Evolutionary conservation across 176 grass and related monocot genomes (phyloP), one percentile per base, ranked within the genome.

Genomic region (Typha latifolia): DNA sequence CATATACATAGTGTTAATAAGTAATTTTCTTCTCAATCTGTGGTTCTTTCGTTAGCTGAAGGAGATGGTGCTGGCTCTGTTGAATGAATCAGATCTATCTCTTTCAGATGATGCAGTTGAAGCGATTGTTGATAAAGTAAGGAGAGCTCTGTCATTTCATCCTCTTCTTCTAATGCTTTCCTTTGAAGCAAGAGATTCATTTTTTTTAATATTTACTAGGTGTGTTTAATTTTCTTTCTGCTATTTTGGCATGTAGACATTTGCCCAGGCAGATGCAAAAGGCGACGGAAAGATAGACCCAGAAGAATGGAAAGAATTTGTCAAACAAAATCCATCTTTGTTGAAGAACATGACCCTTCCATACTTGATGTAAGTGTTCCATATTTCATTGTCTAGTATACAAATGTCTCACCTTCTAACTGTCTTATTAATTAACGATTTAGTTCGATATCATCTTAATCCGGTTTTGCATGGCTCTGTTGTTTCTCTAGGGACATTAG

Each of bases 281-380:
- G 85, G 88, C 4, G 92, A 96, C 15, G 92, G 88, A 62, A 91
- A 62, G 64, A 96, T 96, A 66, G 85, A 96, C 52, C 70, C 69
- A 5, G 53, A 75, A 27, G 92, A 96, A 24, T 96, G 87, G 87
- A 84, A 78, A 14, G 82, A 84, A 14, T 91, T 86, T 49, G 93
- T 86, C 12, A 80, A 82, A 68, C 69, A 69, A 49, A 84, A 96
- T 82, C 88, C 93, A 11, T 77, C 88, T 1, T 70, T 84, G 11
- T 55, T 91, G 10, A 79, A 65, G 21, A 96, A 91, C 48, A 96
- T 96, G 83, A 82, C 93, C 14, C 88, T 96, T 55, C 83, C 88
- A 16, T 96, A 96, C 27, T 73, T 96, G 32, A 63, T 81, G 88
- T 91, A 64, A 85, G 87, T 50, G 50, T 48, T 32, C 16, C 16